Conservation (phyloP, 2,329 filamentous ascomycete species). For the Fusarium irregulare region DNA sequence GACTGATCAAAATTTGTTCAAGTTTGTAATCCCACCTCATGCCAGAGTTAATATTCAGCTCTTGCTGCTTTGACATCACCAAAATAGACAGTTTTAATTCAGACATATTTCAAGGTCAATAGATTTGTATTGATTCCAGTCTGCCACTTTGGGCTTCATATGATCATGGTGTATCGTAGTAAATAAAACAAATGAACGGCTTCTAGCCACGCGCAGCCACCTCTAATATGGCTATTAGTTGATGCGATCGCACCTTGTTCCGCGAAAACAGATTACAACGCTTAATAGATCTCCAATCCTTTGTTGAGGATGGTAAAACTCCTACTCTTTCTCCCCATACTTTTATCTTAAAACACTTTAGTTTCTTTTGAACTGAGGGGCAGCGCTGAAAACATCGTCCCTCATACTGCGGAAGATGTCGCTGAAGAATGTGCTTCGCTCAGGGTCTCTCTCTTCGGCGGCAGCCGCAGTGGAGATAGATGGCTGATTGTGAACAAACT, state of each 20-base stretch:
- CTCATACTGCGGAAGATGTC: constrained; percentile 68
- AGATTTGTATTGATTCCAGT: constrained; percentile 29
- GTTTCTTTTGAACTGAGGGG: constrained; percentile 23
- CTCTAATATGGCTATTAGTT: constrained; percentile 30
- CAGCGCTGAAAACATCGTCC: constrained; percentile 57
- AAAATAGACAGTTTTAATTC: neutral
- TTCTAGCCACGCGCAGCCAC: constrained; percentile 19
- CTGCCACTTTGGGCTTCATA: constrained; percentile 30
- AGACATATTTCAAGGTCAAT: neutral
- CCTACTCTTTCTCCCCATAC: neutral
- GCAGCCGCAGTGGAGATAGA: constrained; percentile 32
- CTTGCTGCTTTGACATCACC: neutral
- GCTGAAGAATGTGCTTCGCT: constrained; percentile 59
- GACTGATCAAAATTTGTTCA: neutral
- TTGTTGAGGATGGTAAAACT: constrained; percentile 17
- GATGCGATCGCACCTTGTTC: constrained; percentile 18
- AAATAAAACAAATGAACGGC: constrained; percentile 21
- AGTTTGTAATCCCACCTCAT: neutral
- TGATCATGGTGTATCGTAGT: constrained; percentile 27
- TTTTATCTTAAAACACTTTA: neutral
- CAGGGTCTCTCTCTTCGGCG: constrained; percentile 39
- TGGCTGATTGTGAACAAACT: constrained; percentile 59
- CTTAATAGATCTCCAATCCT: constrained; percentile 35
- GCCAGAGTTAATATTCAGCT: neutral
- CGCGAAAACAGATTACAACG: constrained; percentile 39